Percentiles rank a stretch among this genome's conserved stretches.
phyloP scores from a whole-genome alignment of 176 grass and related monocot genomes.

The Dendrocalamus sinicus region DNA sequence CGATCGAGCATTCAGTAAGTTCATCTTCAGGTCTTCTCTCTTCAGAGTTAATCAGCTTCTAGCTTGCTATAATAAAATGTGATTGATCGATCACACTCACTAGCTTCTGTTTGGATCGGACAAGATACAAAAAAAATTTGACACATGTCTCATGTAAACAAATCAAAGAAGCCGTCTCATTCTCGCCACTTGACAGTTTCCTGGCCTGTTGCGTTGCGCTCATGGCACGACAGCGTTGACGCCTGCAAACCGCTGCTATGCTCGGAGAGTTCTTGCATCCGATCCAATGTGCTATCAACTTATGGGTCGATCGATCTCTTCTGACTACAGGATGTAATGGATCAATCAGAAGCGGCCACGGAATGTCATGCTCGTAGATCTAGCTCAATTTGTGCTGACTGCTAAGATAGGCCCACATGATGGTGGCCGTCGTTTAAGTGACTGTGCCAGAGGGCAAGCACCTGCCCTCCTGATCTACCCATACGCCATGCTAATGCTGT shows the following conservation, averaged over 20 bases:
- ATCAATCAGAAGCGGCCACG: neutral
- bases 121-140: no score
- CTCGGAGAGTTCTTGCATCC: neutral
- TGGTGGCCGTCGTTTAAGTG: neutral
- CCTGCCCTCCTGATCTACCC: neutral
- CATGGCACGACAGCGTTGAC: neutral
- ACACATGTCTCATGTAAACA: no score
- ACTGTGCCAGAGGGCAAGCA: neutral
- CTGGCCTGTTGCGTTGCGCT: no score
- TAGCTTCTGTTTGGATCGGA: no score
- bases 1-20: no score
- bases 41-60: no score
- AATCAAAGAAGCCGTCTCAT: no score
- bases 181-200: no score
- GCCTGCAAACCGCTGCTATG: neutral
- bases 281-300: neutral
- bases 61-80: no score
- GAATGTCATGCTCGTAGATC: constrained; percentile 35
- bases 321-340: neutral
- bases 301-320: neutral
- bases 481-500: neutral
- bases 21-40: no score
- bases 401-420: neutral
- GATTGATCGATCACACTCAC: no score
- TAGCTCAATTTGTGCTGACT: neutral